These are phyloP conservation scores for Xanthoparmelia taractica DNA, from an alignment of 495 filamentous ascomycete genomes.

Conservation along the genomic window DNA sequence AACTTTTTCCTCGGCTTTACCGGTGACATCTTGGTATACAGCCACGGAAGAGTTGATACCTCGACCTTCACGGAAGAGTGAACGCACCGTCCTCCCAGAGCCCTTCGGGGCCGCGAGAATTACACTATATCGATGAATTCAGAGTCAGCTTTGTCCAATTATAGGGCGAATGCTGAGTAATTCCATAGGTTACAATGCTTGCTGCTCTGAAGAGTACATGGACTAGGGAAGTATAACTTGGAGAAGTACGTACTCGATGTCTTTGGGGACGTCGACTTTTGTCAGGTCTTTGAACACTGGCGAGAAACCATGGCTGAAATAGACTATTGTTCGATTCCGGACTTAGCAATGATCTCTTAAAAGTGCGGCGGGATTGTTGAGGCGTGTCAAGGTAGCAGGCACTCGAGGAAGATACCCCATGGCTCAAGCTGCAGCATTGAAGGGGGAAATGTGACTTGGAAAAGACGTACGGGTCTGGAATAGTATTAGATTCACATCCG, in stretches of 20 bases:
- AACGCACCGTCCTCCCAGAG: conserved; percentile 94
- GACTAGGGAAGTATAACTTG: neutral
- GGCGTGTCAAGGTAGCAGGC: no score
- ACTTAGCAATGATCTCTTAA: no score
- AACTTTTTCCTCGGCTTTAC: conserved; percentile 96
- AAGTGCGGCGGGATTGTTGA: no score
- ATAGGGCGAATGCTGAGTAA: neutral
- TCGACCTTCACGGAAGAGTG: conserved; percentile 93
- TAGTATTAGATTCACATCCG: no score
- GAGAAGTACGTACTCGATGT: conserved; percentile 55
- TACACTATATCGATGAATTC: conserved; percentile 38
- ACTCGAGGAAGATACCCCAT: no score
- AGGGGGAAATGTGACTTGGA: no score
- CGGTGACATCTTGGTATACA: conserved; percentile 97
- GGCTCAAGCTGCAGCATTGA: no score
- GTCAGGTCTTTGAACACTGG: conserved; percentile 99
- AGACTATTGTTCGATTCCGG: conserved; percentile 39
- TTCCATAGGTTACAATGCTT: neutral
- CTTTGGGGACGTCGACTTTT: conserved; percentile 90
- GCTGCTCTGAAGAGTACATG: neutral
- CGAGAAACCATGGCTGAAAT: conserved; percentile 99
- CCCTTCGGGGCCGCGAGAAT: conserved; percentile 99
- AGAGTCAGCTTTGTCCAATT: neutral
- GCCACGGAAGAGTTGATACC: conserved; percentile 99
- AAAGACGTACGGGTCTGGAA: no score